phyloP scores from a whole-genome alignment of 2,329 filamentous ascomycete species.

The Teratosphaeria zuluensis region DNA sequence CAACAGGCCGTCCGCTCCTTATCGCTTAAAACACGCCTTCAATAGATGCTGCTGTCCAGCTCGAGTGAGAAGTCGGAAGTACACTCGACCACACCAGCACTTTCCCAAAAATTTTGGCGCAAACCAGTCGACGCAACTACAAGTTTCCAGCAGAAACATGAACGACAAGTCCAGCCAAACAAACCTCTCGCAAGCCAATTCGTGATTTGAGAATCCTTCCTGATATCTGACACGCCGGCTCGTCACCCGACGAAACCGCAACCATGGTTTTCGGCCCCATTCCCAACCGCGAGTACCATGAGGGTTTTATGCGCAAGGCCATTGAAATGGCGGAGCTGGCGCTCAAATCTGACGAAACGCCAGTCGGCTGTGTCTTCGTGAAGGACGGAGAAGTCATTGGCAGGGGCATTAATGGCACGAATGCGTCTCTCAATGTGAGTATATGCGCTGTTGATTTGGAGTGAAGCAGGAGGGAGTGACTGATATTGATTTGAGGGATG shows the following conservation, averaged over 20 bases:
- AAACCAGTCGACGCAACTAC: background rate
- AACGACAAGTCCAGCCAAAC: background rate
- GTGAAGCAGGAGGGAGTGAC: background rate
- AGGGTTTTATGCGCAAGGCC: slow-evolving; percentile 72
- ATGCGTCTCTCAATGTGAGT: slow-evolving; percentile 61
- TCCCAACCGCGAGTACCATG: slow-evolving; percentile 40
- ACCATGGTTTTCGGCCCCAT: slow-evolving; percentile 24
- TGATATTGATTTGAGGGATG: background rate
- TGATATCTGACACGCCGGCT: background rate
- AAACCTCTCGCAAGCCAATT: background rate
- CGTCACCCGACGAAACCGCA: background rate
- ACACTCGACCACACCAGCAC: background rate
- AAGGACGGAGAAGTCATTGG: slow-evolving; percentile 70
- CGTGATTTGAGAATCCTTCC: background rate
- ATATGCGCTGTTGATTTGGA: slow-evolving; percentile 10
- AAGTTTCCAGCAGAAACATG: background rate
- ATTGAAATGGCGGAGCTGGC: slow-evolving; percentile 84
- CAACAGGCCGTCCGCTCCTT: background rate
- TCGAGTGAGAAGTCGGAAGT: background rate
- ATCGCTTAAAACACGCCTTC: background rate
- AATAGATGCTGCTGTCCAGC: background rate
- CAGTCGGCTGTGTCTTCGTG: slow-evolving; percentile 91
- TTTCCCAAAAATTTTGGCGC: background rate
- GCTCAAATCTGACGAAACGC: slow-evolving; percentile 78
- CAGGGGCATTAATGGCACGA: slow-evolving; percentile 93